Conservation (phyloP, 2,329 filamentous ascomycete genomes). For the Rutstroemia sp. region DNA sequence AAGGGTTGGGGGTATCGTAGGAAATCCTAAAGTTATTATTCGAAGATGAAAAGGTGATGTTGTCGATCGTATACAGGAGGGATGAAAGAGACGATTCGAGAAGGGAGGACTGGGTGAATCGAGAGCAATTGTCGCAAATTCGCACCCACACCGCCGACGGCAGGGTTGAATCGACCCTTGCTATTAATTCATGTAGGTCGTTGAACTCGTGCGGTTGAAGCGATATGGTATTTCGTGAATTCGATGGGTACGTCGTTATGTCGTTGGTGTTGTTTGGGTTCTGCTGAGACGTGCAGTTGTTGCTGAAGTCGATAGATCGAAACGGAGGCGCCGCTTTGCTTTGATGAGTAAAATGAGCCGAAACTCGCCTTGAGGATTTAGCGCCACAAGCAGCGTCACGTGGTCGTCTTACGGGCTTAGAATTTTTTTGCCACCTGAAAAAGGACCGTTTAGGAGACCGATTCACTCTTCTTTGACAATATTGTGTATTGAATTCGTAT, state of each 20-base stretch:
- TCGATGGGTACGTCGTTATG: constrained; percentile 14
- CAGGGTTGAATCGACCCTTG: constrained; percentile 12
- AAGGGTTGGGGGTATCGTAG: not conserved
- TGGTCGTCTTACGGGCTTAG: too few relatives aligned
- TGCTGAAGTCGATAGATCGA: not conserved
- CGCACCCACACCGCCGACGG: constrained; percentile 15
- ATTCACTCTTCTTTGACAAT: too few relatives aligned
- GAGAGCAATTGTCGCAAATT: constrained; percentile 14
- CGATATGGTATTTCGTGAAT: constrained; percentile 7
- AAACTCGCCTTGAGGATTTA: not conserved
- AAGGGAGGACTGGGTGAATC: constrained; percentile 12
- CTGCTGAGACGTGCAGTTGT: not conserved
- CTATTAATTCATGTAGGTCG: constrained; percentile 17
- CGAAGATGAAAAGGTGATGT: constrained; percentile 4
- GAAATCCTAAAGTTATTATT: not conserved
- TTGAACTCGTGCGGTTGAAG: constrained; percentile 2
- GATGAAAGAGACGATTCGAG: constrained; percentile 1
- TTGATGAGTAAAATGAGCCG: not conserved
- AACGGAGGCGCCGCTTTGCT: not conserved
- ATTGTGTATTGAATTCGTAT: too few relatives aligned
- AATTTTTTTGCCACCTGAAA: too few relatives aligned
- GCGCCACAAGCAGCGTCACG: not conserved
- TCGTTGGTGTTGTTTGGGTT: constrained; percentile 15
- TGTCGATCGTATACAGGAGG: constrained; percentile 7
- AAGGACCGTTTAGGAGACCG: too few relatives aligned